Conservation (phyloP, 192 early-diverging fungal genomes). For the Helicostylum pulchrum region DNA sequence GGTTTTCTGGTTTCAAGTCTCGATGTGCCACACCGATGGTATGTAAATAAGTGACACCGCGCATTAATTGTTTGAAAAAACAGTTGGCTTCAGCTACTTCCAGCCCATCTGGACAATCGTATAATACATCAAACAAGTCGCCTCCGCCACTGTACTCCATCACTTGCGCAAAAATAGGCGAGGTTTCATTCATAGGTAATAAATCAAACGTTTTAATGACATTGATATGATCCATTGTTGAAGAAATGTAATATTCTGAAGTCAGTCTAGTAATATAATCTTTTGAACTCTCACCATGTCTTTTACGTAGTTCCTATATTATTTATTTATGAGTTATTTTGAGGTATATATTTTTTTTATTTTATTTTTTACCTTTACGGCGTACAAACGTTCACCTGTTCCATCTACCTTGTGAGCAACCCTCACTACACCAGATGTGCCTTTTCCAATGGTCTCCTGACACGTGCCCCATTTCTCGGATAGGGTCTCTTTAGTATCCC, state of each 20-base stretch:
- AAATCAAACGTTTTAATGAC: constrained; percentile 80
- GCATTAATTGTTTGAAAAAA: constrained; percentile 76
- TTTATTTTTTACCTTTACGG: constrained; percentile 38
- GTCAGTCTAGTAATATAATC: constrained; percentile 54
- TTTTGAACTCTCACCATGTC: constrained; percentile 48
- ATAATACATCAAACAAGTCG: constrained; percentile 71
- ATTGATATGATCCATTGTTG: constrained; percentile 71
- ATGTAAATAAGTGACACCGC: constrained; percentile 77
- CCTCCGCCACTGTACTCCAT: constrained; percentile 87
- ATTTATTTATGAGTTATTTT: background rate
- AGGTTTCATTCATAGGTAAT: constrained; percentile 61
- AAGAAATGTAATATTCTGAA: constrained; percentile 81
- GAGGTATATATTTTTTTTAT: background rate
- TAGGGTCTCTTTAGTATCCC: constrained; percentile 17
- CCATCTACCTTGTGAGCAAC: constrained; percentile 37
- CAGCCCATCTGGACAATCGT: constrained; percentile 57
- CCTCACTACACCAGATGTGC: constrained; percentile 43
- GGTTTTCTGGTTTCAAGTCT: constrained; percentile 88
- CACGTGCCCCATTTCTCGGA: constrained; percentile 40
- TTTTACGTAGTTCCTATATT: constrained; percentile 82
- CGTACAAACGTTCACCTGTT: constrained; percentile 33
- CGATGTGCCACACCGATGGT: constrained; percentile 76
- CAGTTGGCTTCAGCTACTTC: constrained; percentile 48
- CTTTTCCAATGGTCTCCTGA: constrained; percentile 42
- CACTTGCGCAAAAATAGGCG: constrained; percentile 56